Base-by-base conservation (phyloP, 257 asterid genomes). In the Oldenlandia corymbosa region DNA sequence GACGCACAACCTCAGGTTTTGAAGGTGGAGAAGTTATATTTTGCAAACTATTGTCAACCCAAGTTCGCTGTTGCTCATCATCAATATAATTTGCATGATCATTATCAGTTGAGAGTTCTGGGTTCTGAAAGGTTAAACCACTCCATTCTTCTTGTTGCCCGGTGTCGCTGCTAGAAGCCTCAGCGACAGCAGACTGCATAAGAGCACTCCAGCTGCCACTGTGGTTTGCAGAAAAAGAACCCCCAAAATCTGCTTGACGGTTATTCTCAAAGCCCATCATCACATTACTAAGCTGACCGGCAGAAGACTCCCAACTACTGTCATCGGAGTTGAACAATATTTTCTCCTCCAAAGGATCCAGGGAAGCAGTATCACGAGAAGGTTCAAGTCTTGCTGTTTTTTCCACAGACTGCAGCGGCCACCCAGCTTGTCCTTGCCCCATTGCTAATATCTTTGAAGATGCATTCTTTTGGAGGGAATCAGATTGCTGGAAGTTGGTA, bases 161-260 rank as follows among this genome's bases (percentile, higher is more conserved):
- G 27, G 87, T 79, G 63, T 84, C 90, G 70, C 84, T 77, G 64
- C 96, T 78, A 18, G 93, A 86, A 62, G 87, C 81, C 76, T 86
- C 97, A 37, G 87, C 87, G 57, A 83, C 87, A 23, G 97, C 97
- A 72, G 97, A 81, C 72, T 89, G 97, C 95, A 89, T 87, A 41
- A 89, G 84, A 71, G 97, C 97, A 76, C 95, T 89, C 97, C 95
- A 89, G 73, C 86, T 83, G 66, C 95, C 96, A 76, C 81, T 80
- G 74, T 80, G 94, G 41, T 69, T 54, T 28, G 86, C 79, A 14
- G 81, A 78, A 48, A 70, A 75, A 41, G 67, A 36, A 7, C 72
- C 78, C 72, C 43, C 23, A 45, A 48, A 65, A 37, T 83, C 78
- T 23, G 73, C 61, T 43, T 80, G 86, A 23, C 72, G 57, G 39